A percentile compares a stretch with the other conserved stretches of the same genome.
These are phyloP conservation scores for Boeremia exigua DNA, from an alignment of 2,329 filamentous ascomycete species.

Conservation along the genomic window DNA sequence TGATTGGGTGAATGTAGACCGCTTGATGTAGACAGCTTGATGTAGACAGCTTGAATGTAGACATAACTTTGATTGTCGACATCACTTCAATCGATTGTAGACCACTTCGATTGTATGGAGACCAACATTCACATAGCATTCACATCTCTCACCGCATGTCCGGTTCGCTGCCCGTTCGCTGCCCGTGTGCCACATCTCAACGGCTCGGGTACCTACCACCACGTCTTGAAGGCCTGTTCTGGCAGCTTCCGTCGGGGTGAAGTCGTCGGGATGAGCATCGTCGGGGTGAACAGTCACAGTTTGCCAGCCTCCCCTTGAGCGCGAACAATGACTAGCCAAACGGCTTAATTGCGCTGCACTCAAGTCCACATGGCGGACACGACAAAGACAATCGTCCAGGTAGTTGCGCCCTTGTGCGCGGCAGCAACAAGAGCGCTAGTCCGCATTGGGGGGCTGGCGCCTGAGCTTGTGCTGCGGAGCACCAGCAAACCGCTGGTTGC, in stretches of 20 bases:
- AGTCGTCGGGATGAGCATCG: too few relatives aligned
- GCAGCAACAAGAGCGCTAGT: not conserved
- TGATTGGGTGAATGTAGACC: too few relatives aligned
- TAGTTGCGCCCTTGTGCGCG: constrained; percentile 6
- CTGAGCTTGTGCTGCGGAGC: constrained; percentile 13
- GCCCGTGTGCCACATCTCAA: not conserved
- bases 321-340: not conserved
- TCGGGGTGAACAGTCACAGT: too few relatives aligned
- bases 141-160: too few relatives aligned
- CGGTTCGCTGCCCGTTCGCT: too few relatives aligned
- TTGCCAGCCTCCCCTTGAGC: not conserved
- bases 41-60: too few relatives aligned
- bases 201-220: not conserved
- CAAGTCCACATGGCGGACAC: not conserved
- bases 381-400: not conserved
- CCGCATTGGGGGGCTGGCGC: constrained; percentile 5
- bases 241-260: not conserved
- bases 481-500: constrained; percentile 16
- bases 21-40: too few relatives aligned
- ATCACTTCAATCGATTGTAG: too few relatives aligned
- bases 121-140: too few relatives aligned
- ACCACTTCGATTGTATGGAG: too few relatives aligned
- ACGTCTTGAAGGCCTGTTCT: not conserved
- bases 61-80: too few relatives aligned
- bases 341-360: too few relatives aligned